Evolutionary conservation across 2,329 filamentous ascomycete genomes (phyloP).

Genomic region (Cladosporium sp.): DNA sequence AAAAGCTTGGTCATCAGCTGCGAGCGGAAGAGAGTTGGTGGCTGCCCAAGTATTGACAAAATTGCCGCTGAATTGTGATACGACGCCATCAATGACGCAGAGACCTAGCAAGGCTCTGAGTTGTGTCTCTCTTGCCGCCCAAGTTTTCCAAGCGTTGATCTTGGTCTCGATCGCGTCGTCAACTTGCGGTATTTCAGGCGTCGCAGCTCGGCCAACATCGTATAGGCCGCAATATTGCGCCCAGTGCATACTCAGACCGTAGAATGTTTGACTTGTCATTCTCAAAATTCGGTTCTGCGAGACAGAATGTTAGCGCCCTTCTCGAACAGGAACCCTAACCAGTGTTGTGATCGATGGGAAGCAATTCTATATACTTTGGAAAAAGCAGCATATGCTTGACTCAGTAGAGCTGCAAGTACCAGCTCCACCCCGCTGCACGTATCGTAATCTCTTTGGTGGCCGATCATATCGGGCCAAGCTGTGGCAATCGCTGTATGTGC

Average conservation of each 20-base stretch:
- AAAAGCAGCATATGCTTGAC: conserved; percentile 1
- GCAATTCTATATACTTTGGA: neutral
- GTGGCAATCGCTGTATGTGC: conserved; percentile 1
- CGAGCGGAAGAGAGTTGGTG: conserved; percentile 3
- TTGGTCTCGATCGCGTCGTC: neutral
- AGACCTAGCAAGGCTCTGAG: neutral
- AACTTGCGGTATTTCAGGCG: neutral
- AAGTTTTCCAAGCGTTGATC: neutral
- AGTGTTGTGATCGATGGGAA: neutral
- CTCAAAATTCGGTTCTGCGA: neutral
- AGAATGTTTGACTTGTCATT: conserved; percentile 8
- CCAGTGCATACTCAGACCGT: conserved; percentile 5
- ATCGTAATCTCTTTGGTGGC: neutral
- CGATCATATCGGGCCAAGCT: neutral
- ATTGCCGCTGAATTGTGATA: conserved; percentile 5
- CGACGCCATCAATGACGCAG: conserved; percentile 1
- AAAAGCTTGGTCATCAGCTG: neutral
- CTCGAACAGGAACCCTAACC: neutral
- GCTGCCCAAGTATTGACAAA: conserved; percentile 7
- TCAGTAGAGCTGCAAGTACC: neutral
- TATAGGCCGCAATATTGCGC: conserved; percentile 3
- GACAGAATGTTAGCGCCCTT: neutral
- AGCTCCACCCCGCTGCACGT: neutral
- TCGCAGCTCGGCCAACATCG: neutral
- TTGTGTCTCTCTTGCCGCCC: conserved; percentile 2